Evolutionary conservation across 2,329 filamentous ascomycete genomes (phyloP).

Genomic region (Zymoseptoria tritici): DNA sequence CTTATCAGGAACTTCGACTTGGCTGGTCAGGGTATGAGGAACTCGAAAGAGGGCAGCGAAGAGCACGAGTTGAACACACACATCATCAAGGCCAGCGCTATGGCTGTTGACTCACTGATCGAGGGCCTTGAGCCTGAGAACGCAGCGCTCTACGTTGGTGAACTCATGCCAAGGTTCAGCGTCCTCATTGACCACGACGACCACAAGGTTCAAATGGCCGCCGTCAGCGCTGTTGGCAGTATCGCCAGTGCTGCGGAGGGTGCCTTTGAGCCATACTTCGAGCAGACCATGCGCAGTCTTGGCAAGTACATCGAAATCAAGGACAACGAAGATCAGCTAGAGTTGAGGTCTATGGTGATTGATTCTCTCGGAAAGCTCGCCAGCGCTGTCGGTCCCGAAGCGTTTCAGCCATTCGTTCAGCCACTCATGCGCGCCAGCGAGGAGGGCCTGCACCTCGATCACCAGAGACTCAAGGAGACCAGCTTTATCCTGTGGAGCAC

Average conservation of each 20-base stretch:
- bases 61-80: conserved; percentile 68
- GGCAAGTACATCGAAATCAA: conserved; percentile 78
- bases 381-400: conserved; percentile 71
- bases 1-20: conserved; percentile 84
- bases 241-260: conserved; percentile 79
- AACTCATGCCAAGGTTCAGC: conserved; percentile 78
- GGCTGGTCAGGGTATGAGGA: conserved; percentile 58
- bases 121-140: conserved; percentile 75
- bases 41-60: conserved; percentile 35
- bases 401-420: conserved; percentile 85
- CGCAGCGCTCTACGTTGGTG: conserved; percentile 72
- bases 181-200: conserved; percentile 77
- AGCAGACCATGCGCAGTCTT: conserved; percentile 81
- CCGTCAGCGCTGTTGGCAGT: conserved; percentile 82
- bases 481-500: conserved; percentile 96
- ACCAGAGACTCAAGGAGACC: conserved; percentile 86
- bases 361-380: conserved; percentile 94
- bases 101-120: conserved; percentile 83
- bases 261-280: conserved; percentile 84
- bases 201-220: conserved; percentile 80
- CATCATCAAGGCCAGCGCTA: conserved; percentile 83
- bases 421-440: conserved; percentile 89
- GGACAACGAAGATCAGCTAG: conserved; percentile 80
- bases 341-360: conserved; percentile 80
- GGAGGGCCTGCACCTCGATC: conserved; percentile 79